Percentiles rank a stretch among this genome's conserved stretches.
Conservation (phyloP, 2,329 filamentous ascomycete species). For the Xylaria sp. region DNA sequence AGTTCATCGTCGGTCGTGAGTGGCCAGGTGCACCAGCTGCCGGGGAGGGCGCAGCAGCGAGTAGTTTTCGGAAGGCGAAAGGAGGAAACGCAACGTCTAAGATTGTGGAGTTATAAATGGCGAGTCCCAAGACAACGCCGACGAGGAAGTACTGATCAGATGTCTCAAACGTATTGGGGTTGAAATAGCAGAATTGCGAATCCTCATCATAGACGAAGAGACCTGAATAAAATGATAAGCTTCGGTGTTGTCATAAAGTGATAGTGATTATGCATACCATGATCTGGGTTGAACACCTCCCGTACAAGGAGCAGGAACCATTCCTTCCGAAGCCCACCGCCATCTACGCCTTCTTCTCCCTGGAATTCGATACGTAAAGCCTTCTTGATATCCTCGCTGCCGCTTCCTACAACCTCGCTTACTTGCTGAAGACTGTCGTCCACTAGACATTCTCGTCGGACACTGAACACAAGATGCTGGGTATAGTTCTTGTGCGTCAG, state of each 20-base stretch:
- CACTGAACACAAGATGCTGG: conserved; percentile 79
- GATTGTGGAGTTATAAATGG: conserved; percentile 95
- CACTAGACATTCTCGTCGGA: conserved; percentile 85
- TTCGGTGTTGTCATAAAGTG: background rate
- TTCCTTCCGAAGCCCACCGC: conserved; percentile 88
- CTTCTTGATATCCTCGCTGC: conserved; percentile 89
- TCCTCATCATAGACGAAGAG: conserved; percentile 94
- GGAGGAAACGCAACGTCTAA: conserved; percentile 88
- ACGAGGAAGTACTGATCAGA: conserved; percentile 93
- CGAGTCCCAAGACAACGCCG: conserved; percentile 85
- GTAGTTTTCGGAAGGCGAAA: conserved; percentile 87
- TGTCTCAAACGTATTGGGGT: conserved; percentile 87
- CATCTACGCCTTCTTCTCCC: conserved; percentile 91
- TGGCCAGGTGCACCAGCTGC: conserved; percentile 65
- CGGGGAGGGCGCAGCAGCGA: conserved; percentile 77
- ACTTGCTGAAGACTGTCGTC: conserved; percentile 88
- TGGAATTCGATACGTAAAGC: conserved; percentile 84
- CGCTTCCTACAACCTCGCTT: conserved; percentile 83
- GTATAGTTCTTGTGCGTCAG: conserved; percentile 77
- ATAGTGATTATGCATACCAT: conserved; percentile 67
- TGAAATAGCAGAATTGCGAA: conserved; percentile 92
- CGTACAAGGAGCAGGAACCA: conserved; percentile 91
- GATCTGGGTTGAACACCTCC: conserved; percentile 90
- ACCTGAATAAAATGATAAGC: conserved; percentile 59
- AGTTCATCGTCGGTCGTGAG: conserved; percentile 71